Evolutionary conservation across 495 filamentous ascomycete genomes (phyloP).

Genomic region (Cetradonia linearis): DNA sequence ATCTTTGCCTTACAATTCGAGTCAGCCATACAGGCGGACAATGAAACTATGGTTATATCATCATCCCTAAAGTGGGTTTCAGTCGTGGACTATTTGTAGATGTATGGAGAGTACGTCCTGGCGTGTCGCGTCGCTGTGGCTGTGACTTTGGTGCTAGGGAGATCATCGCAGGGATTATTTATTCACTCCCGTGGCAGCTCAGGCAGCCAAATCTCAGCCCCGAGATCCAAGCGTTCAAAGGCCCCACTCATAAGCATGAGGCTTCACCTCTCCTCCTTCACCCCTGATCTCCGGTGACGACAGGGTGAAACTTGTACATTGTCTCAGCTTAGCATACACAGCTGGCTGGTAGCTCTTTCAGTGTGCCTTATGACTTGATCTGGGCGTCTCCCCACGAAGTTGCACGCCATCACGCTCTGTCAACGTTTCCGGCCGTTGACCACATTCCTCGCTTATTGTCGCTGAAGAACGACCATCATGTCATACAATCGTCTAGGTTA

Average conservation of each 20-base stretch:
- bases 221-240: not conserved
- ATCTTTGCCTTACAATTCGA: not conserved
- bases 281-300: not conserved
- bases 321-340: not conserved
- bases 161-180: constrained; percentile 15
- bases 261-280: not conserved
- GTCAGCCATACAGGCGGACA: not conserved
- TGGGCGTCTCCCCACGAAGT: not conserved
- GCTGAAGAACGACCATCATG: constrained; percentile 17
- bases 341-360: not conserved
- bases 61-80: not conserved
- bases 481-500: constrained; percentile 27
- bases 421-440: constrained; percentile 1
- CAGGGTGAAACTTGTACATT: not conserved
- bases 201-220: constrained; percentile 7
- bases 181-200: constrained; percentile 14
- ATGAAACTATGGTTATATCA: not conserved
- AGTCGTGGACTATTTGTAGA: not conserved
- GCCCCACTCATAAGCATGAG: not conserved
- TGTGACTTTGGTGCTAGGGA: not conserved
- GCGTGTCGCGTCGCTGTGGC: constrained; percentile 14
- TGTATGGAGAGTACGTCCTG: not conserved
- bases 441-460: constrained; percentile 12
- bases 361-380: constrained; percentile 7
- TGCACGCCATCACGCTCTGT: not conserved